These are phyloP conservation scores for Pichia eremophila DNA, from an alignment of 805 yeast species.

Conservation along the genomic window DNA sequence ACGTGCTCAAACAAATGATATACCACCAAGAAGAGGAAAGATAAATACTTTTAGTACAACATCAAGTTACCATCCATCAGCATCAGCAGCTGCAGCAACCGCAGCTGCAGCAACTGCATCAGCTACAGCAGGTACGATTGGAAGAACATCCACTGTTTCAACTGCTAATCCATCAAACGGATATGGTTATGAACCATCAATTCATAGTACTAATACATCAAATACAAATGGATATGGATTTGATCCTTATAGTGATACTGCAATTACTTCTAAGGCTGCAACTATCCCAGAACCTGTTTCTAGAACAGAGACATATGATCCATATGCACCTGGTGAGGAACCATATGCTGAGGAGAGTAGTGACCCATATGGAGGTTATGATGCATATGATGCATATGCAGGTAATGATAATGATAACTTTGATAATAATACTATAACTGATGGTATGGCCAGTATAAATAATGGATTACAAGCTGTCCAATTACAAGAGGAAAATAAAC, in stretches of 20 bases:
- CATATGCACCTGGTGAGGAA: constrained; percentile 17
- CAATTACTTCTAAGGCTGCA: background rate
- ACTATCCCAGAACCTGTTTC: background rate
- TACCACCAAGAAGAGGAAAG: constrained; percentile 2
- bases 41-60: background rate
- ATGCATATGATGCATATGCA: background rate
- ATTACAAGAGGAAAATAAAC: constrained; percentile 7
- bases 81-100: background rate
- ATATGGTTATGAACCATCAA: constrained; percentile 5
- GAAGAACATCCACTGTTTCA: background rate
- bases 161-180: background rate
- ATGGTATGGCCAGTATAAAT: background rate
- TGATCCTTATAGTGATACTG: constrained; percentile 16
- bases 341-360: constrained; percentile 1
- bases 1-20: background rate
- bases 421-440: background rate
- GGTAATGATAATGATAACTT: constrained; percentile 1
- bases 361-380: constrained; percentile 1
- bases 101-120: background rate
- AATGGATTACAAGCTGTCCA: constrained; percentile 7
- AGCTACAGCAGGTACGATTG: background rate
- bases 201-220: constrained; percentile 3
- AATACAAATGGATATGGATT: constrained; percentile 7
- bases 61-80: background rate
- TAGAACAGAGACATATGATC: constrained; percentile 12